phyloP scores from a whole-genome alignment of 495 filamentous ascomycete genomes.

The Pyrenula aspistea region DNA sequence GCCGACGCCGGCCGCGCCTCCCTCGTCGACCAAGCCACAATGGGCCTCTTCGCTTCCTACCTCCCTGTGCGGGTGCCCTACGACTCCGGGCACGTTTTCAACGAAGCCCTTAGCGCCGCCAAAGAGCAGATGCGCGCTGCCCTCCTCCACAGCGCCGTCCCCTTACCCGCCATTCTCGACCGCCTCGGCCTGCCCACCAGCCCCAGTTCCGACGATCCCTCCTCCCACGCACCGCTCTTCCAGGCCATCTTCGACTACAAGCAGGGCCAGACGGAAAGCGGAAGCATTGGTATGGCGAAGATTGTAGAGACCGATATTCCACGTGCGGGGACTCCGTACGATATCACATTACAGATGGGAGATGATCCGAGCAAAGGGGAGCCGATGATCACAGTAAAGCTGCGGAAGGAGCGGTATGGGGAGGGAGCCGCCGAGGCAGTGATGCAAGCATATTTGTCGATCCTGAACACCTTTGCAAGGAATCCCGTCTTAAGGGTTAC shows the following conservation, averaged over 20 bases:
- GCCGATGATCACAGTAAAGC: neutral
- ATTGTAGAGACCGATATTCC: neutral
- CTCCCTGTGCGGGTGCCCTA: neutral
- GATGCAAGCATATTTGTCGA: neutral
- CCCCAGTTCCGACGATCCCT: neutral
- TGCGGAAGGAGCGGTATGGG: neutral
- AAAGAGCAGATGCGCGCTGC: neutral
- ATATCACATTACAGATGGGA: neutral
- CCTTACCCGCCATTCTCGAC: neutral
- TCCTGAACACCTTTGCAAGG: neutral
- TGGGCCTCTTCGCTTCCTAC: neutral
- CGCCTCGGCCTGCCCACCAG: neutral
- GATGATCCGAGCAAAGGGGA: neutral
- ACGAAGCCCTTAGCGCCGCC: neutral
- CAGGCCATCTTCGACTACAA: neutral
- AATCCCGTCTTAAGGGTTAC: neutral
- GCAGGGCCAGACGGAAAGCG: neutral
- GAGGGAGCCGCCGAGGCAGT: neutral
- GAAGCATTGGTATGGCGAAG: neutral
- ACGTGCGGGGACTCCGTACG: neutral
- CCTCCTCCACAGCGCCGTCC: neutral
- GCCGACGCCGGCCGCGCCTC: neutral
- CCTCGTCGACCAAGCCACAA: neutral
- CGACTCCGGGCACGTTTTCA: neutral
- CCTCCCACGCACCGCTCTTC: neutral